Conservation (phyloP, 2,329 filamentous ascomycete genomes). For the Penicillium decumbens region DNA sequence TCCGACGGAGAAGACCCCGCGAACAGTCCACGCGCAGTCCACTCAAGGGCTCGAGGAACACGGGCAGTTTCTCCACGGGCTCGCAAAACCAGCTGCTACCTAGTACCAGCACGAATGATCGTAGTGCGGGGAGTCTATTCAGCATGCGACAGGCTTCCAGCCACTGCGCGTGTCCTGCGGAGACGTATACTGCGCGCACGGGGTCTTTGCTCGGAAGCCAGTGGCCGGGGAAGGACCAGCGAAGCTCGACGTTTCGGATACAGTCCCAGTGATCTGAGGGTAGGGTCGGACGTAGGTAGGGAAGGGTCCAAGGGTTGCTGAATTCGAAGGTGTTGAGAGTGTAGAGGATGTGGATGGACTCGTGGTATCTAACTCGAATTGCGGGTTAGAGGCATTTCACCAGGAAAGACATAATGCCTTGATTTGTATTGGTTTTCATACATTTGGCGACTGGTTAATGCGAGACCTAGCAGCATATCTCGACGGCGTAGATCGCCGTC, state of each 20-base stretch:
- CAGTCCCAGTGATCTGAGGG: slow-evolving; percentile 26
- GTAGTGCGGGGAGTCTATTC: slow-evolving; percentile 22
- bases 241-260: slow-evolving; percentile 34
- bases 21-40: slow-evolving; percentile 20
- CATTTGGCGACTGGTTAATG: slow-evolving; percentile 37
- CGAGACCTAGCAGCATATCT: slow-evolving; percentile 26
- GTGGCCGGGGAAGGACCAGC: slow-evolving; percentile 40
- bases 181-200: slow-evolving; percentile 37
- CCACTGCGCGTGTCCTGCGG: slow-evolving; percentile 37
- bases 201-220: slow-evolving; percentile 41
- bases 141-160: slow-evolving; percentile 33
- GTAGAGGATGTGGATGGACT: slow-evolving; percentile 36
- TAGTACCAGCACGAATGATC: slow-evolving; percentile 31
- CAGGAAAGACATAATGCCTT: too few relatives aligned
- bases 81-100: slow-evolving; percentile 38
- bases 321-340: slow-evolving; percentile 36
- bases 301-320: slow-evolving; percentile 39
- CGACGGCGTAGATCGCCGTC: slow-evolving; percentile 11
- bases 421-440: slow-evolving; percentile 11
- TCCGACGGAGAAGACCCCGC: not conserved
- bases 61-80: slow-evolving; percentile 32
- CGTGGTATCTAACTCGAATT: slow-evolving; percentile 27
- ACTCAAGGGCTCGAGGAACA: slow-evolving; percentile 35
- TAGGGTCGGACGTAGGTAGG: slow-evolving; percentile 36
- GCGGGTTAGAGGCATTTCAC: not conserved